Evolutionary conservation across 768 basidiomycete genomes (phyloP).

Genomic region (Sistotremastrum niveocremeum): DNA sequence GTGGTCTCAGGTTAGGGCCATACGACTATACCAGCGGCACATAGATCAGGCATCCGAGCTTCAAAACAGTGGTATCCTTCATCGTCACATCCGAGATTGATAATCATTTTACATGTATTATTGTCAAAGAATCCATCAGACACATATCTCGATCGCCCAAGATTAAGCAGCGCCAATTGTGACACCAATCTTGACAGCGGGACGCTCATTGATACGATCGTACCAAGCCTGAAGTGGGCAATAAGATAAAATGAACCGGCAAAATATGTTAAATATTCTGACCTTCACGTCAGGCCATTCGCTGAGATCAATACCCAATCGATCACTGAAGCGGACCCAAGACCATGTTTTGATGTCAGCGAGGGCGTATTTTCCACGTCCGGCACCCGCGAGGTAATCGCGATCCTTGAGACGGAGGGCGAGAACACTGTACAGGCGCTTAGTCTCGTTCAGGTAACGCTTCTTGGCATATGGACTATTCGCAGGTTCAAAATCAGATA

Average conservation of each 20-base stretch:
- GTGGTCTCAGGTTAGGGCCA: too few species aligned
- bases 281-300: constrained; percentile 54
- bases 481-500: background rate
- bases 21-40: too few species aligned
- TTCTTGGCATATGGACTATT: constrained; percentile 15
- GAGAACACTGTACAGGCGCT: constrained; percentile 71
- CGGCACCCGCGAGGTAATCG: constrained; percentile 72
- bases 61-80: too few species aligned
- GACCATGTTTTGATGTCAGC: constrained; percentile 49
- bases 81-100: too few species aligned
- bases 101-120: too few species aligned
- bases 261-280: background rate
- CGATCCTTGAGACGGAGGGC: constrained; percentile 60
- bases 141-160: too few species aligned
- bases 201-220: constrained; percentile 23
- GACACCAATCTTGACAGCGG: constrained; percentile 20
- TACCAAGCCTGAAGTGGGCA: constrained; percentile 23
- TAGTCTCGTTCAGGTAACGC: constrained; percentile 74
- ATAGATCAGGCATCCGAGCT: too few species aligned
- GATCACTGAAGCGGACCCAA: constrained; percentile 42
- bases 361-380: constrained; percentile 49
- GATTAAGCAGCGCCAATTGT: too few species aligned
- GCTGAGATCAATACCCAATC: constrained; percentile 40
- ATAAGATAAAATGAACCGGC: background rate
- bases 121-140: too few species aligned